phyloP scores from a whole-genome alignment of 116 monocot genomes.

The Posidonia oceanica region DNA sequence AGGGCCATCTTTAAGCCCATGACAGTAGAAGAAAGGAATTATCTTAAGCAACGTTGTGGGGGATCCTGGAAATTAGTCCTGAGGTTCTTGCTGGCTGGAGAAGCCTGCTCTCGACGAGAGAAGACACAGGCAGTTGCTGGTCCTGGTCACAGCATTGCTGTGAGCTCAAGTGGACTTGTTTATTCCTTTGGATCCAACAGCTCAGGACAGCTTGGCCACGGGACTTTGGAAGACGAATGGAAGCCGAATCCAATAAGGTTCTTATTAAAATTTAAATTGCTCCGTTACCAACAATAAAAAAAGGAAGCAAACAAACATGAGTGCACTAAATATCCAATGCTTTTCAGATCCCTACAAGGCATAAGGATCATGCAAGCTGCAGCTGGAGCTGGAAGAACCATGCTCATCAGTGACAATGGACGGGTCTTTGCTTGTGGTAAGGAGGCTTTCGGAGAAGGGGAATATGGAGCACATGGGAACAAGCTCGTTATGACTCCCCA shows the following conservation, averaged over 20 bases:
- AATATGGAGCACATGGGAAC: conserved; percentile 51
- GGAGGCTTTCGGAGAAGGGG: conserved; percentile 77
- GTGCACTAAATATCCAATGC: conserved; percentile 6
- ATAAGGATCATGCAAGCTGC: conserved; percentile 92
- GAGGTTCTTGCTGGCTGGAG: conserved; percentile 78
- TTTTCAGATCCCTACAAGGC: conserved; percentile 73
- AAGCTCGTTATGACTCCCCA: conserved; percentile 54
- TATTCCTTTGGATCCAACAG: conserved; percentile 83
- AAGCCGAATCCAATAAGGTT: conserved; percentile 78
- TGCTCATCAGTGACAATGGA: conserved; percentile 84
- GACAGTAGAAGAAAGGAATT: conserved; percentile 33
- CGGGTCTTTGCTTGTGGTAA: conserved; percentile 84
- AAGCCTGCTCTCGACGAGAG: conserved; percentile 66
- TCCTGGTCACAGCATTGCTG: conserved; percentile 88
- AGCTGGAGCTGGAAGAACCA: conserved; percentile 76
- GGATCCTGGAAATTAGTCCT: conserved; percentile 83
- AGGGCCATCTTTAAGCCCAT: conserved; percentile 72
- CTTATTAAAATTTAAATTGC: conserved; percentile 12
- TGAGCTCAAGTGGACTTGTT: conserved; percentile 55
- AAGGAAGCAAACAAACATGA: neutral
- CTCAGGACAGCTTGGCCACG: conserved; percentile 93
- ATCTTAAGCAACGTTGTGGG: conserved; percentile 51
- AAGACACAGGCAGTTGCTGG: conserved; percentile 89
- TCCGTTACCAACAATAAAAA: neutral
- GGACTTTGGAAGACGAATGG: conserved; percentile 75